Conservation (phyloP, 768 basidiomycete genomes). For the Russula lepida region DNA sequence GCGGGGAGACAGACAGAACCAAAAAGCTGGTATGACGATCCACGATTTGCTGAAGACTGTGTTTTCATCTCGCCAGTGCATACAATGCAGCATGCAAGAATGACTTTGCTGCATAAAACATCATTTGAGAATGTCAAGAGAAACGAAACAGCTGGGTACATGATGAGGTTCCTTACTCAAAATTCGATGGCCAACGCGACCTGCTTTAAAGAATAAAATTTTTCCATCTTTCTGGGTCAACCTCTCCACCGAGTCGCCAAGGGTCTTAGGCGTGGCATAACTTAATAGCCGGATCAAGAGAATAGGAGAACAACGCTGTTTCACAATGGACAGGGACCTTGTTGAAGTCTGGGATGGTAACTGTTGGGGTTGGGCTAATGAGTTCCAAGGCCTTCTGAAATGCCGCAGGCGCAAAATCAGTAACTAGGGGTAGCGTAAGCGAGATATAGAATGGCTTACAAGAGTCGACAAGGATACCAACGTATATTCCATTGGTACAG, state of each 20-base stretch:
- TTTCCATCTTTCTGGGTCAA: constrained; percentile 45
- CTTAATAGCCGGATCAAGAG: constrained; percentile 59
- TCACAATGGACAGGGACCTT: constrained; percentile 62
- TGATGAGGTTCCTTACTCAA: constrained; percentile 39
- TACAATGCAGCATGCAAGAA: constrained; percentile 53
- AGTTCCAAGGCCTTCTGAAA: constrained; percentile 50
- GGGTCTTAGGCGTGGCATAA: constrained; percentile 35
- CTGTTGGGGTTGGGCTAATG: constrained; percentile 43
- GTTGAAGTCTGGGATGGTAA: constrained; percentile 51
- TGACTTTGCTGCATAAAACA: constrained; percentile 59
- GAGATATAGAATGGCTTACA: constrained; percentile 33
- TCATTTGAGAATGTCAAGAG: constrained; percentile 40
- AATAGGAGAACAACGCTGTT: constrained; percentile 51
- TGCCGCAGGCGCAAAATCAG: constrained; percentile 31
- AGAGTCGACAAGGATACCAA: constrained; percentile 45
- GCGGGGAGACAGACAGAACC: constrained; percentile 46
- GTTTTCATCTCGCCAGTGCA: constrained; percentile 39
- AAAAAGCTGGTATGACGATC: constrained; percentile 47
- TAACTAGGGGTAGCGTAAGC: neutral
- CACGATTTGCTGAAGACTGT: constrained; percentile 32
- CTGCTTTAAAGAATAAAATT: constrained; percentile 55
- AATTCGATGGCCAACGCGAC: constrained; percentile 43
- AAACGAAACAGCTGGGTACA: neutral
- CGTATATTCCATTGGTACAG: constrained; percentile 63
- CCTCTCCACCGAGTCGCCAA: constrained; percentile 54